Evolutionary conservation across 331 rosid genomes (phyloP), one percentile per base, ranked within the genome.

Genomic region (Cydonia oblonga): DNA sequence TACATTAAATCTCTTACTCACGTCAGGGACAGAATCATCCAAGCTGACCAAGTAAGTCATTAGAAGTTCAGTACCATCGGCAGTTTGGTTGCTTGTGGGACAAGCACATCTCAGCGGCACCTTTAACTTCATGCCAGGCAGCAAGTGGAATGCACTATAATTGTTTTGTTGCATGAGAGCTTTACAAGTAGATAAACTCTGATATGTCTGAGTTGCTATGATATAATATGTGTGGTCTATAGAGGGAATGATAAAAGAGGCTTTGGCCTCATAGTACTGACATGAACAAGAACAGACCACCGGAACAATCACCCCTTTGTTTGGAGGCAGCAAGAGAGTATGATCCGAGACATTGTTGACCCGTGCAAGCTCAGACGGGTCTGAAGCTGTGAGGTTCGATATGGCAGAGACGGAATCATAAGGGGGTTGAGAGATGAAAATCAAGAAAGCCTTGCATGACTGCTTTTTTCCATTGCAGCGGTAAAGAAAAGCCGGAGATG

Each of bases 81-180:
- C 64, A 14, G 59, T 33, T 67, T 84, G 89, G 62, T 82, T 75
- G 70, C 19, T 29, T 0, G 91, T 77, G 5, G 92, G 91, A 78
- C 96, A 89, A 74, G 97, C 88, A 68, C 96, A 91, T 64, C 85
- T 77, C 15, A 91, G 90, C 8, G 90, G 89, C 13, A 89, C 96
- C 9, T 73, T 40, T 67, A 91, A 53, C 66, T 72, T 64, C 77
- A 81, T n/a, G 24, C 88, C 83, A 2, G 78, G 59, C 1, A 0
- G 13, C 72, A 91, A 74, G 35, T 76, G 65, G 4, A 64, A 15
- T 26, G 54, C 85, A 5, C 75, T 82, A 2, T 78, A 73, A 19
- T 73, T 63, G 82, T 91, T 89, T 1, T 52, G 75, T 22, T 49
- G 76, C 76, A 16, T 61, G 9, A 89, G 90, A 69, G 91, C 71